Base-by-base conservation (phyloP, 345 rosid species). In the Nasturtium officinale region DNA sequence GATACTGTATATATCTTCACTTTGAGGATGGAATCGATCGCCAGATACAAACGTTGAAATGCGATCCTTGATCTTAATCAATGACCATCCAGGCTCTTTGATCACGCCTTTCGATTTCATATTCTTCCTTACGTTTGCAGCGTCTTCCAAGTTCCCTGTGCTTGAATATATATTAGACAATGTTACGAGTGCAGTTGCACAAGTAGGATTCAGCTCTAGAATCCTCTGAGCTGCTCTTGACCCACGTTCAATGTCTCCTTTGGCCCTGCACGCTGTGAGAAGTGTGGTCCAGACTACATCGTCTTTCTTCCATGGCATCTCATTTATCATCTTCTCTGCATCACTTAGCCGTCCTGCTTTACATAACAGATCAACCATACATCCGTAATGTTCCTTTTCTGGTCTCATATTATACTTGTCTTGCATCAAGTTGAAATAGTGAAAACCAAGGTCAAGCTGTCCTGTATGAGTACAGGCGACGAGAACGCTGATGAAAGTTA, bases 61-160 rank as follows among this genome's bases (percentile, higher is more conserved):
- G 43, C 4, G 68, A 68, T 87, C 87, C 74, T 80, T 84, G 52
- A 89, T 61, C 3, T 42, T 42, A 51, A 67, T n/a, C n/a, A 75
- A 90, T 65, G 98, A 87, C 87, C 90, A 87, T 58, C 98, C 96
- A 0, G 89, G 91, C 71, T 91, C 97, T 85, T 94, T 94, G 57
- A 80, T 78, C 61, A 89, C 75, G 7, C 98, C 97, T 78, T 82
- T 94, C 18, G 83, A 74, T 73, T 78, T 89, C 96, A 89, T 85
- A 74, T 20, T 60, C 83, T 81, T 87, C 81, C 96, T 87, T 45
- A 83, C 81, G 42, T 73, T 77, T 17, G 97, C 97, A 42, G 87
- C 98, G 75, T 94, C 96, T 69, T 69, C 77, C 97, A 92, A 89
- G 66, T 79, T 83, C 79, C 90, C 97, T 73, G 79, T 74, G 8